Evolutionary conservation across 768 basidiomycete genomes (phyloP), one percentile per base, ranked within the genome.

Genomic region (Collybia sordida): DNA sequence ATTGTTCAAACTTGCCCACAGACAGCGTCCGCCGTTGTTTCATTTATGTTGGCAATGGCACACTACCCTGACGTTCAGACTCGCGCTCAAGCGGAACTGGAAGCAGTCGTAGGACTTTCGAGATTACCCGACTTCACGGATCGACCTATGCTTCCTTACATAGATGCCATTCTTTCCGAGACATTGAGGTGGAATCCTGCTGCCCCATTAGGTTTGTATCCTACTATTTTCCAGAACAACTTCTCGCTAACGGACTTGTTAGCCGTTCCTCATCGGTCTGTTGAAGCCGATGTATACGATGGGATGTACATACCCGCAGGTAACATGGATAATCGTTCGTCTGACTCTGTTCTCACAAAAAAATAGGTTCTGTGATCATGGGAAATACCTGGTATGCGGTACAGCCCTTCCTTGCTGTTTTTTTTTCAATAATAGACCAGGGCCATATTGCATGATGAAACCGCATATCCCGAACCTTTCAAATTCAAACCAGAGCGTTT

Each of bases 61-160:
- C 25, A 40, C n/a, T 19, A 54, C 36, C 56, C 56, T 7, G 50
- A 57, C 12, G 49, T 52, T 11, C 42, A 47, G 50, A 41, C 28
- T 43, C 45, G 50, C 37, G 56, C 56, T 34, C 56, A 57, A 21
- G 45, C 51, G 24, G 63, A 69, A 45, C 54, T 68, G 22, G 66
- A 68, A 25, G 28, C 40, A 6, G 59, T 66, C 34, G 57, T 65
- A 5, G 63, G 62, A 12, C 38, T 42, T 7, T 57, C 58, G 51
- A 50, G 61, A 11, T 49, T 65, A 21, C 67, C 67, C 11, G 51
- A 50, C n/a, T 51, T 64, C 23, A 46, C 49, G 14, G 64, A 65
- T 52, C 49, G 54, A 39, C 51, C 49, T 21, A 54, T 50, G 12
- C 53, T 64, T 11, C 57, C 59, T 4, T 66, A 60, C 41, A 53